A percentile compares a stretch with the other conserved stretches of the same genome.
Conservation (phyloP, 257 asterid genomes). For the Schizonepeta tenuifolia region DNA sequence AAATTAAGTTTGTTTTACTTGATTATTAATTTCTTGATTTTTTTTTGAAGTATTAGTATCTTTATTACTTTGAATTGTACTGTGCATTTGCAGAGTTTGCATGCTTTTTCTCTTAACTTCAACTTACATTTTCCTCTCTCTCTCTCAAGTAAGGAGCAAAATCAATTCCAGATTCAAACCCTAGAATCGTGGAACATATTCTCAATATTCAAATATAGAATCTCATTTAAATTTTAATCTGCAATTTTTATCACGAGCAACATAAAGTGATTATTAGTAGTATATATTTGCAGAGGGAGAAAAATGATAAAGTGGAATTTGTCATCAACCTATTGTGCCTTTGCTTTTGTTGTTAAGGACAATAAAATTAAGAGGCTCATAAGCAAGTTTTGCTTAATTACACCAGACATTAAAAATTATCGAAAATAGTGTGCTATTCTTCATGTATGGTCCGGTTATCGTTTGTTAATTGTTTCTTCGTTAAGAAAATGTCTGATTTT, state of each 20-base stretch:
- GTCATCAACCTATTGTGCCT: not conserved
- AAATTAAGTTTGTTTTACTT: slow-evolving; percentile 24
- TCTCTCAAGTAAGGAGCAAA: too few species aligned
- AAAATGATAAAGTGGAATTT: not conserved
- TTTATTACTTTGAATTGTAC: not conserved
- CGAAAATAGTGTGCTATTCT: slow-evolving; percentile 7
- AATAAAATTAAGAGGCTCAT: not conserved
- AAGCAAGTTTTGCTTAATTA: not conserved
- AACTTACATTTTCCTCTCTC: too few species aligned
- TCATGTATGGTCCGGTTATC: not conserved
- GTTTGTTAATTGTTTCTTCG: not conserved
- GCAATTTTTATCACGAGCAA: too few species aligned
- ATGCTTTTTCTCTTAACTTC: not conserved
- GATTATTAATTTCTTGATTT: not conserved
- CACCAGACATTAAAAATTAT: too few species aligned
- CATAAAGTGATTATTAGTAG: not conserved
- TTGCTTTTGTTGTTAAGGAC: not conserved
- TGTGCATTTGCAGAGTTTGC: too few species aligned
- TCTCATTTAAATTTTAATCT: not conserved
- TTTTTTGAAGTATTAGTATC: not conserved
- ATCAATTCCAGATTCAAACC: too few species aligned
- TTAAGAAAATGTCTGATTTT: not conserved
- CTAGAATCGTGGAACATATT: not conserved
- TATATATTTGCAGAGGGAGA: not conserved
- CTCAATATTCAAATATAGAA: not conserved